Evolutionary conservation across 768 basidiomycete species (phyloP).

Genomic region (Pisolithus microcarpus): DNA sequence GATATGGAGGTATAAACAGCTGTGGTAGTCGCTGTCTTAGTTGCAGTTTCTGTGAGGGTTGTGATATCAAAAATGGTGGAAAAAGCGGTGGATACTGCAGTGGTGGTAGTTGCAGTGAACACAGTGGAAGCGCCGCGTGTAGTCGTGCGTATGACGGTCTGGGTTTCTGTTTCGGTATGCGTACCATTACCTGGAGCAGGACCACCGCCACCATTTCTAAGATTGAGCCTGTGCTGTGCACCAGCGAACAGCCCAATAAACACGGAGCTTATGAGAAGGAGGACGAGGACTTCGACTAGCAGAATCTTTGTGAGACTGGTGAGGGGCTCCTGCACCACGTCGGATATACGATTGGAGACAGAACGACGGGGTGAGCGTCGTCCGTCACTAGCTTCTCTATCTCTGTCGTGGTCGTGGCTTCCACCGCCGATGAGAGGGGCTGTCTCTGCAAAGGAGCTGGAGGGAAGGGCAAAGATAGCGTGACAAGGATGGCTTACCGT

Average conservation of each 20-base stretch:
- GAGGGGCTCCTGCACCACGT: conserved; percentile 66
- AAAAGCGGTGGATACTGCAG: conserved; percentile 27
- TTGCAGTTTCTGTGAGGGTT: conserved; percentile 36
- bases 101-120: conserved; percentile 26
- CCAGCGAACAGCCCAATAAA: conserved; percentile 94
- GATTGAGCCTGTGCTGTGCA: conserved; percentile 66
- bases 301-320: conserved; percentile 81
- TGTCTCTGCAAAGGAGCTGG: conserved; percentile 38
- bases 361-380: conserved; percentile 33
- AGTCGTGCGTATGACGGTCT: conserved; percentile 26
- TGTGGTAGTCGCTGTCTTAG: conserved; percentile 32
- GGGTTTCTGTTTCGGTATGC: conserved; percentile 27
- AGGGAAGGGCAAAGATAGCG: neutral
- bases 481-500: conserved; percentile 31
- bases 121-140: conserved; percentile 24
- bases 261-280: conserved; percentile 77
- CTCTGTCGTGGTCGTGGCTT: conserved; percentile 30
- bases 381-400: conserved; percentile 23
- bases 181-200: conserved; percentile 26
- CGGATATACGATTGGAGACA: conserved; percentile 31
- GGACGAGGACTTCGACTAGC: conserved; percentile 61
- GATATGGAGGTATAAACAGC: conserved; percentile 30
- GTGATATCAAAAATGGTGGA: conserved; percentile 28
- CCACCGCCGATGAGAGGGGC: conserved; percentile 56
- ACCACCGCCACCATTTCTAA: conserved; percentile 31